Evolutionary conservation across 1,139 yeast species (phyloP), one percentile per base, ranked within the genome.

Genomic region (Yamadazyma taylorii): DNA sequence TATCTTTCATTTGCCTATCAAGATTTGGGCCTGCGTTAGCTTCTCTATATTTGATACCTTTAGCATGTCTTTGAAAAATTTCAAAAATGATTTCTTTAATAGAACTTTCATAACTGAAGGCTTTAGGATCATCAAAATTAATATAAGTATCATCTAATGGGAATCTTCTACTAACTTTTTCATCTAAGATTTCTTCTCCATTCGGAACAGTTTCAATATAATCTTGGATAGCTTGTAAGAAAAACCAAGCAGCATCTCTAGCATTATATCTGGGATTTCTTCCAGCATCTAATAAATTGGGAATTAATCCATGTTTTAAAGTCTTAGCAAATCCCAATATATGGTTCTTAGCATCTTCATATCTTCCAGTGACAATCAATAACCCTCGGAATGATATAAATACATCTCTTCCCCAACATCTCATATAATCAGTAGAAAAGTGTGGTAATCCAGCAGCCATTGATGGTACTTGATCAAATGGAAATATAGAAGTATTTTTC

Each of bases 401-500:
- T 2, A 89, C 95, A 63, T 92, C 98, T 56, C 98, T 76, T 22
- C 98, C 98, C 98, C 98, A 92, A 58, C 97, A 88, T 61, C 98
- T 75, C 96, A 90, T 89, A 59, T 86, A 89, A 49, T 84, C 88
- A 41, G 75, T 77, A 54, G 94, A 81, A 60, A 92, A 92, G 63
- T 90, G 97, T 3, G 98, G 98, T 42, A 92, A 73, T 0, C 97
- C 98, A 2, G 98, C 98, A 12, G 97, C 96, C 76, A 92, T 70
- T 32, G 88, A 78, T 2, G 95, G 85, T 11, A 80, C 75, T 43
- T 71, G 66, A 21, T 71, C 68, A 34, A 66, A 68, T 1, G 97
- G 95, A 22, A 71, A 66, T 39, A 92, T 69, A 0, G 96, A 86
- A 0, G 97, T 86, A 31, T 81, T 79, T 33, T 80, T 75, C 75